Evolutionary conservation across 1,139 yeast genomes (phyloP).

Genomic region (Suhomyces bolitotheri): DNA sequence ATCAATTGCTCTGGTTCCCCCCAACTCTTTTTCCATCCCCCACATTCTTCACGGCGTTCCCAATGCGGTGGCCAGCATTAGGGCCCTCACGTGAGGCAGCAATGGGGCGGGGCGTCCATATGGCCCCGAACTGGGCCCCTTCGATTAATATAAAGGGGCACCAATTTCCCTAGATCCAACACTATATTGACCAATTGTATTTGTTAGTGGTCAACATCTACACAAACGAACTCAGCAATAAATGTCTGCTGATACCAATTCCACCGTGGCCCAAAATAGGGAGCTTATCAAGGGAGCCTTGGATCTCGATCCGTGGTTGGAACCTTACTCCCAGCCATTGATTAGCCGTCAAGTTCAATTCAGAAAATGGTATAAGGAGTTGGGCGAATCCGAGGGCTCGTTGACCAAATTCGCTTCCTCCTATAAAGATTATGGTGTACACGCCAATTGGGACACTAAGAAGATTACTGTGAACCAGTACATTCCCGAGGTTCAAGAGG

Average conservation of each 20-base stretch:
- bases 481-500: conserved; percentile 82
- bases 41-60: neutral
- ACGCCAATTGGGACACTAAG: conserved; percentile 53
- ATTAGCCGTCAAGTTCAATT: conserved; percentile 50
- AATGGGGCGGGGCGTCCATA: conserved; percentile 6
- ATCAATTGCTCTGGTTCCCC: too few species aligned
- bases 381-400: conserved; percentile 49
- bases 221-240: too few species aligned
- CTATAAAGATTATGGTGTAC: conserved; percentile 75
- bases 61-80: neutral
- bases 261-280: conserved; percentile 1
- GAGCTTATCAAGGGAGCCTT: conserved; percentile 53
- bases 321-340: conserved; percentile 67
- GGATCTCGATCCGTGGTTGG: conserved; percentile 82
- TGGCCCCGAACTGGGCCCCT: too few species aligned
- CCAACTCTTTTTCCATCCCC: too few species aligned
- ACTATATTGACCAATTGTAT: too few species aligned
- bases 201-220: too few species aligned
- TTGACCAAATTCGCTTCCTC: conserved; percentile 54
- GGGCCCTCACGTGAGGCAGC: conserved; percentile 8
- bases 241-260: conserved; percentile 1
- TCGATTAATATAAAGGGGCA: too few species aligned
- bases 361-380: conserved; percentile 46
- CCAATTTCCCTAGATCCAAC: too few species aligned
- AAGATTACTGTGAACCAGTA: conserved; percentile 72